Evolutionary conservation across 1,284 basidiomycete genomes (phyloP).

Genomic region (Rhodotorula sp.): DNA sequence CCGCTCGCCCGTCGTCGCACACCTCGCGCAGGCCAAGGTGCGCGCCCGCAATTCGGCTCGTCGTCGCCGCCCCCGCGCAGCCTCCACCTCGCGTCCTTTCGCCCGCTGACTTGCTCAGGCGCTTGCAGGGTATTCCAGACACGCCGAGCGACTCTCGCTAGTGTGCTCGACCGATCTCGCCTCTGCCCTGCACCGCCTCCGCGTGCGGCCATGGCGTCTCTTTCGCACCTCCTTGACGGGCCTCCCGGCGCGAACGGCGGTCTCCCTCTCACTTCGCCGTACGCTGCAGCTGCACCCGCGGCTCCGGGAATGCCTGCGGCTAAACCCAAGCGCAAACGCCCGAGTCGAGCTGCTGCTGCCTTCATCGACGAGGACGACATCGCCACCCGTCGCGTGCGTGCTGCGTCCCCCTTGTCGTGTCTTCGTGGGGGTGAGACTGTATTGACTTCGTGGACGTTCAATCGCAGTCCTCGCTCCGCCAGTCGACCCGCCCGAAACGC

Average conservation of each 20-base stretch:
- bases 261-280: neutral
- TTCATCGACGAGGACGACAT: conserved; percentile 29
- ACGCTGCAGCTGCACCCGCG: neutral
- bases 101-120: no score
- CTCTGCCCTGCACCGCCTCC: neutral
- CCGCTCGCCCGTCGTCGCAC: no score
- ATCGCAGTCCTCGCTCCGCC: conserved; percentile 22
- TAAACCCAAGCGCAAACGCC: conserved; percentile 26
- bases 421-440: no score
- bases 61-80: no score
- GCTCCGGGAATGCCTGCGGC: neutral
- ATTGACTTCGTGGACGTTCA: no score
- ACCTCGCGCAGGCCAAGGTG: no score
- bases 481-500: conserved; percentile 29
- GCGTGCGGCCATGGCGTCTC: conserved; percentile 14
- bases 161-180: neutral
- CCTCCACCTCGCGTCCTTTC: no score
- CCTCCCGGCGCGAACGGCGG: conserved; percentile 1
- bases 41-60: no score
- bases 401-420: neutral
- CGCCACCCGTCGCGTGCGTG: conserved; percentile 25
- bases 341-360: conserved; percentile 26
- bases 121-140: neutral
- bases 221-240: conserved; percentile 25
- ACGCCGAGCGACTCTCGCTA: no score